A percentile compares a stretch with the other conserved stretches of the same genome.
Evolutionary conservation across 2,329 filamentous ascomycete genomes (phyloP).

Genomic region (Ophiostoma piceae): DNA sequence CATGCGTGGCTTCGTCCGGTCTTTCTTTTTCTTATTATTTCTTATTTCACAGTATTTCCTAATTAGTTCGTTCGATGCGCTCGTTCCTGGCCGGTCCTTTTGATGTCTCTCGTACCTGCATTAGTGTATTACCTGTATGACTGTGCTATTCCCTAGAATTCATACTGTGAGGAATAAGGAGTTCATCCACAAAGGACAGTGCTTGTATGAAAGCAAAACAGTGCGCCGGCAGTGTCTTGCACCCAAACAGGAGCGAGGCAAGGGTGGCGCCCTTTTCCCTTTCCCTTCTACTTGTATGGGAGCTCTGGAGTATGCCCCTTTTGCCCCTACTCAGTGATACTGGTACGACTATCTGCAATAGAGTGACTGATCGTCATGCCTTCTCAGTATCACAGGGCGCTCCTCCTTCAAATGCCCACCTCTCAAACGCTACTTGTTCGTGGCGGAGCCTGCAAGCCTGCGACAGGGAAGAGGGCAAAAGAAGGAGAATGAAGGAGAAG

Average conservation of each 20-base stretch:
- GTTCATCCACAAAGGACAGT: background rate
- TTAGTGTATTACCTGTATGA: background rate
- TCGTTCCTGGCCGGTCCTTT: background rate
- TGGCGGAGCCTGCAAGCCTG: background rate
- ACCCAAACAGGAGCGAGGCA: background rate
- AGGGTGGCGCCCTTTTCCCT: background rate
- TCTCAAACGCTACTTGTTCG: background rate
- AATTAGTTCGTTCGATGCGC: background rate
- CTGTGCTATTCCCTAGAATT: background rate
- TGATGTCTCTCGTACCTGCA: conserved; percentile 10
- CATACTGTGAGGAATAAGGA: background rate
- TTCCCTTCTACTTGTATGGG: background rate
- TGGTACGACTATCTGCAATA: background rate
- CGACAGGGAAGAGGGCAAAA: background rate
- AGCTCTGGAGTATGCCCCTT: background rate
- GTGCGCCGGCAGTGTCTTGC: background rate
- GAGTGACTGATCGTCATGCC: background rate
- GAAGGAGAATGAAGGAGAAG: background rate
- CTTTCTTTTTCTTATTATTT: background rate
- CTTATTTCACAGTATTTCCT: background rate
- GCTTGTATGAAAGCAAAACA: background rate
- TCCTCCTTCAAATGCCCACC: background rate
- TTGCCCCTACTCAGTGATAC: background rate
- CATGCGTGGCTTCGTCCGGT: conserved; percentile 1
- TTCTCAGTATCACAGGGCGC: background rate